Base-by-base conservation (phyloP, 352 stramenopile genomes). In the Phytophthora ohioensis region DNA sequence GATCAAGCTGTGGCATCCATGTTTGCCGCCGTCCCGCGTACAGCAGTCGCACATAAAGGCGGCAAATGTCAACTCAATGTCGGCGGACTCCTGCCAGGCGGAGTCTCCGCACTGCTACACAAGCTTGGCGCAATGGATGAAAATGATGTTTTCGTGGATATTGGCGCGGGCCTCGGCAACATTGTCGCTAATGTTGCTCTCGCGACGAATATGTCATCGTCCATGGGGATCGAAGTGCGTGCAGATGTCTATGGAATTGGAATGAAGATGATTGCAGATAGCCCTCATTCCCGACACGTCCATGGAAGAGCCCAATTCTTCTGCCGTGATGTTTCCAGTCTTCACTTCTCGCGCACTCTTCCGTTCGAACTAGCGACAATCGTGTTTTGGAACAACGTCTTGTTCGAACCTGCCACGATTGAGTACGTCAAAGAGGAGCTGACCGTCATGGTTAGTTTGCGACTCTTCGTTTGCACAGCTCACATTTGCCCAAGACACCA, bases 351-450 rank as follows among this genome's bases (percentile, higher is more conserved):
- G 21, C 21, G 21, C 21, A 27, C 1, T 27, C 21, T 27, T 27
- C 21, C 21, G 21, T 66, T 38, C 46, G 17, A 36, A 9, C 45
- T 35, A 42, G 41, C 48, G 21, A 67, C 60, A 2, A 59, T 55
- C 9, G 51, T 56, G 8, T 48, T 56, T 41, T 60, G 15, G 60
- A 67, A 56, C 41, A 67, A 48, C n/a, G 27, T 60, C 13, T 41
- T 66, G 47, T 57, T 57, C 36, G 46, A 58, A 30, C 13, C 35
- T 52, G 21, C 7, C 36, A 15, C 34, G 17, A 30, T 55, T 4
- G 43, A 64, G 15, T 56, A 38, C 35, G 57, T 39, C 5, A 64
- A 64, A 13, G 17, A 11, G 3, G 35, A 66, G 27, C 58, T 51
- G 1, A 27, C 10, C 17, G 35, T 13, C 10, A 47, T 64, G 46